A percentile compares a stretch with the other conserved stretches of the same genome.
Conservation (phyloP, 345 rosid species). For the Eucalyptus sp. region DNA sequence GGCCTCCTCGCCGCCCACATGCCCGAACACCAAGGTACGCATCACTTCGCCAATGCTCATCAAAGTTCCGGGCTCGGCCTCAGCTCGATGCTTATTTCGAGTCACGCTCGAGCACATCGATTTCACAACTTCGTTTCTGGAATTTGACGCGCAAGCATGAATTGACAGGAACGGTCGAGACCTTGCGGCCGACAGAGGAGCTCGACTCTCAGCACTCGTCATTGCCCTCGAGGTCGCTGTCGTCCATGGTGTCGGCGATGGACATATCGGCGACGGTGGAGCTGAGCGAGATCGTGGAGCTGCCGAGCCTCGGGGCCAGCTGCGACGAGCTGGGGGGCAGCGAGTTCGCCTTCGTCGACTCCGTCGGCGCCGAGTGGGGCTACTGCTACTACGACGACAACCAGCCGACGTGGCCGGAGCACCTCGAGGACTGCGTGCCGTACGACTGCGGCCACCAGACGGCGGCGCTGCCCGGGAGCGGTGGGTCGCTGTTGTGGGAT, state of each 20-base stretch:
- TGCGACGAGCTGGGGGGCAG: slow-evolving; percentile 10
- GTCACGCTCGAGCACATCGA: not conserved
- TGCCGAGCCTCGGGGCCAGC: slow-evolving; percentile 54
- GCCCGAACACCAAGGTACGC: slow-evolving; percentile 2
- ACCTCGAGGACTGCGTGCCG: not conserved
- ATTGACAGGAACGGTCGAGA: not conserved
- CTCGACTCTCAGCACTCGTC: slow-evolving; percentile 14
- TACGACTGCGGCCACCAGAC: not conserved
- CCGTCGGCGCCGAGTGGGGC: slow-evolving; percentile 9
- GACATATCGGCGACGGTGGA: slow-evolving; percentile 21
- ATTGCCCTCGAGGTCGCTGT: slow-evolving; percentile 39
- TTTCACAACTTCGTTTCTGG: not conserved
- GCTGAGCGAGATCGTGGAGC: slow-evolving; percentile 65
- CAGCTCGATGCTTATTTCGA: not conserved
- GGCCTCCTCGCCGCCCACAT: slow-evolving; percentile 86
- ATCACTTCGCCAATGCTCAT: not conserved
- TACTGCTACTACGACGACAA: not conserved
- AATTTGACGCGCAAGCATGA: not conserved
- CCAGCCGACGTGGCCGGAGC: not conserved
- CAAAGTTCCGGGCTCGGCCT: not conserved
- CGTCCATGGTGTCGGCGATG: slow-evolving; percentile 11
- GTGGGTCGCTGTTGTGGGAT: not conserved
- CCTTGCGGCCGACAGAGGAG: not conserved
- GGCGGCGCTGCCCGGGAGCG: not conserved
- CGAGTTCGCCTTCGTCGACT: slow-evolving; percentile 40